phyloP scores from a whole-genome alignment of 1,284 basidiomycete species.

The Takashimella koratensis region DNA sequence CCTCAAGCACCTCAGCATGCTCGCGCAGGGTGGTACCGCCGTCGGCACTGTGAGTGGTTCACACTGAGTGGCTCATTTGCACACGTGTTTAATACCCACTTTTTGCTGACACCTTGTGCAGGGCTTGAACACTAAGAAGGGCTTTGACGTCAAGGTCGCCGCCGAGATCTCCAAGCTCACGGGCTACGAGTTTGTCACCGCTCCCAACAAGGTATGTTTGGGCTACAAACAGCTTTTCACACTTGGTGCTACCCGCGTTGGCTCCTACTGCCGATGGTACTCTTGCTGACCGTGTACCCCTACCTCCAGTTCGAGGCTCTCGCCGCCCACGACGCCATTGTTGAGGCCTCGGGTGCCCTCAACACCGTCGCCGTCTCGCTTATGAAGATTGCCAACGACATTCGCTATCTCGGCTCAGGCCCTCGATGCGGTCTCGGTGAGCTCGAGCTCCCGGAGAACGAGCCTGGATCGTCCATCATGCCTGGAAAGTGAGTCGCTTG shows the following conservation, averaged over 20 bases:
- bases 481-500: conserved; percentile 76
- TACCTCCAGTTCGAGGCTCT: conserved; percentile 85
- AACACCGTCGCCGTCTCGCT: conserved; percentile 92
- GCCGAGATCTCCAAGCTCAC: conserved; percentile 89
- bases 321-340: conserved; percentile 93
- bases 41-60: conserved; percentile 78
- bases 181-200: conserved; percentile 86
- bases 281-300: neutral
- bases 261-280: too few species aligned
- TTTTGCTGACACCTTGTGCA: conserved; percentile 35
- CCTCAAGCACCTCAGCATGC: conserved; percentile 79
- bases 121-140: conserved; percentile 95
- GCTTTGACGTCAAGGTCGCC: conserved; percentile 94
- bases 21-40: conserved; percentile 98
- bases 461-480: conserved; percentile 99
- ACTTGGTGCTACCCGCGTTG: neutral
- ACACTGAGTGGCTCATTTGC: neutral
- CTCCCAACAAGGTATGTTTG: conserved; percentile 98
- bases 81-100: conserved; percentile 85
- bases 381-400: conserved; percentile 99
- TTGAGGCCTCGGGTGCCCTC: conserved; percentile 93
- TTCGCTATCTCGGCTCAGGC: conserved; percentile 95
- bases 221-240: conserved; percentile 9
- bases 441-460: conserved; percentile 92
- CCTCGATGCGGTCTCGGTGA: conserved; percentile 97